phyloP scores from a whole-genome alignment of 140 eudicot species.

The Cichorium intybus region DNA sequence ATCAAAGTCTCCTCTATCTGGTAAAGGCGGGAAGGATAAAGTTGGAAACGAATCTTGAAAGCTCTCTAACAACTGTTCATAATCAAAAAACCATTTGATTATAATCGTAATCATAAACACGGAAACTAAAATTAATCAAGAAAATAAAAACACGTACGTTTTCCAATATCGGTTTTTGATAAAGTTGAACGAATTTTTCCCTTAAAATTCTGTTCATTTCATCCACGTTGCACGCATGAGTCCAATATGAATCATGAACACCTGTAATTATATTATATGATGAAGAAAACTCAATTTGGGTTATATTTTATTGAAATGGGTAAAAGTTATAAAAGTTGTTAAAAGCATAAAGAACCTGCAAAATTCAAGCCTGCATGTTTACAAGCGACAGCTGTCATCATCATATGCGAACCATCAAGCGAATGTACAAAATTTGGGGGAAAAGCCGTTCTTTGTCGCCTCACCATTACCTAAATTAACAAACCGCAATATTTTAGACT shows the following conservation, averaged over 20 bases:
- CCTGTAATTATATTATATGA: conserved; percentile 50
- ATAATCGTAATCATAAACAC: background rate
- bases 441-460: conserved; percentile 87
- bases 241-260: conserved; percentile 99
- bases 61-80: conserved; percentile 70
- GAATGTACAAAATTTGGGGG: conserved; percentile 98
- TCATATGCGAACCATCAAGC: conserved; percentile 97
- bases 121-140: background rate
- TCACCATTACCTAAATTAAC: conserved; percentile 60
- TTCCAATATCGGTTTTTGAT: conserved; percentile 73
- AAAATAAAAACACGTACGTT: conserved; percentile 36
- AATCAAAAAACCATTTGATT: background rate
- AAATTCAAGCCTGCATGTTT: conserved; percentile 84
- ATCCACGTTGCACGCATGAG: conserved; percentile 93
- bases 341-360: conserved; percentile 60
- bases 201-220: conserved; percentile 72
- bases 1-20: conserved; percentile 93
- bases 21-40: conserved; percentile 73
- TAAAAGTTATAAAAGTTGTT: background rate
- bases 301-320: too few relatives aligned
- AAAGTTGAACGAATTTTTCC: conserved; percentile 90
- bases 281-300: too few relatives aligned
- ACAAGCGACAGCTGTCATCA: conserved; percentile 98
- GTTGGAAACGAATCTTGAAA: conserved; percentile 70
- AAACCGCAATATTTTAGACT: background rate